phyloP scores from a whole-genome alignment of 768 basidiomycete genomes.

The Boletus rubescentipes region DNA sequence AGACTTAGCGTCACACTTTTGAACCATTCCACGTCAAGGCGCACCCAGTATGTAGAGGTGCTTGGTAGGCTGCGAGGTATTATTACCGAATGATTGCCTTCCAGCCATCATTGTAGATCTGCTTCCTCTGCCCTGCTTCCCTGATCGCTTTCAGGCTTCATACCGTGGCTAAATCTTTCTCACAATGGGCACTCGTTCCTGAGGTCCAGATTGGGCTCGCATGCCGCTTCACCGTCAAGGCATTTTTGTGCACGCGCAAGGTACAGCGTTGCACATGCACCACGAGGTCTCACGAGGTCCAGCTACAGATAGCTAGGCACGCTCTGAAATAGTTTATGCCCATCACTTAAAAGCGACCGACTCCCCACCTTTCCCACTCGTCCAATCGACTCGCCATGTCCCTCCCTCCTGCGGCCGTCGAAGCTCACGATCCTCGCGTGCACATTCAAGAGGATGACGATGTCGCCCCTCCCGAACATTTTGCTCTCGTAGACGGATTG shows the following conservation, averaged over 20 bases:
- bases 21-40: too few species aligned
- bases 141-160: neutral
- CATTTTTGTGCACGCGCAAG: neutral
- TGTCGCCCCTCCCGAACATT: constrained; percentile 12
- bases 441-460: constrained; percentile 7
- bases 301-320: neutral
- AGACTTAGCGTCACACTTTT: too few species aligned
- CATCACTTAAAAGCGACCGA: constrained; percentile 1
- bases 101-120: neutral
- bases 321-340: neutral
- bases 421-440: constrained; percentile 18
- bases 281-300: constrained; percentile 3
- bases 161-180: neutral
- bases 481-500: constrained; percentile 21
- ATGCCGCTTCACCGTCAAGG: neutral
- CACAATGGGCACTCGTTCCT: neutral
- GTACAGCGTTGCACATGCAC: neutral
- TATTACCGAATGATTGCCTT: too few species aligned
- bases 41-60: too few species aligned
- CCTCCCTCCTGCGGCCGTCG: constrained; percentile 15
- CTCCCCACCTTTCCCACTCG: neutral
- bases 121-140: neutral
- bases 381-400: constrained; percentile 19
- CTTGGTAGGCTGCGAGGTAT: too few species aligned
- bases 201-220: neutral